Base-by-base conservation (phyloP, 495 filamentous ascomycete species). In the Podospora comata region DNA sequence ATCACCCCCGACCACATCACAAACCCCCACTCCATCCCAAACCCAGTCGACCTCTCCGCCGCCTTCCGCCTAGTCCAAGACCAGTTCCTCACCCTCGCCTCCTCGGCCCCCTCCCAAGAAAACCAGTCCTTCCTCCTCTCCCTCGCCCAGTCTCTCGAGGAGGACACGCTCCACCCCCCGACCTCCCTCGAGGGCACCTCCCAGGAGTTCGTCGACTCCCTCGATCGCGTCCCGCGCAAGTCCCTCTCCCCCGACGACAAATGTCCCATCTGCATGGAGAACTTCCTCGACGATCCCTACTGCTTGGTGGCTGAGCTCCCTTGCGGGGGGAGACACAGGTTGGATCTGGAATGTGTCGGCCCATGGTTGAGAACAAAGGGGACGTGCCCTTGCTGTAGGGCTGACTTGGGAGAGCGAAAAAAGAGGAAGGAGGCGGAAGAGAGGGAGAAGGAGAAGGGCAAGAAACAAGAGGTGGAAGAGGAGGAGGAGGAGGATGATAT, bases 261-360 rank as follows among this genome's bases (percentile, higher is more conserved):
- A 28, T 99, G 95, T 71, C 91, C 92, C 1, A 97, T 99, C 68
- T 99, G 95, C 77, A 87, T 85, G 26, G 92, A 93, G 73, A 80
- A 82, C 48, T 97, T 92, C 72, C 75, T 97, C 18, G 93, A 97
- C 56, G 91, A 91, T 82, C 79, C 73, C 73, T 86, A 93, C 71
- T 90, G 92, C 20, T 84, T 99, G 15, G 94, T 97, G 18, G 94
- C 97, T 34, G 86, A 88, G 70, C 82, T 99, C 65, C 92, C 93
- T 26, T 99, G 95, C 74, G 88, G 94, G 72, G 83, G 84, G 13
- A 86, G 84, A 23, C 95, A 99, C 76, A 75, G 88, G 28, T 97
- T 97, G 79, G 95, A 99, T 77, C 79, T 97, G 16, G 94, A 98
- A 77, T 99, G 95, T 76, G 91, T 99, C n/a, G 84, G 85, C 60